Evolutionary conservation across 2,329 filamentous ascomycete genomes (phyloP), one percentile per base, ranked within the genome.

Genomic region (Phoma herbarum): DNA sequence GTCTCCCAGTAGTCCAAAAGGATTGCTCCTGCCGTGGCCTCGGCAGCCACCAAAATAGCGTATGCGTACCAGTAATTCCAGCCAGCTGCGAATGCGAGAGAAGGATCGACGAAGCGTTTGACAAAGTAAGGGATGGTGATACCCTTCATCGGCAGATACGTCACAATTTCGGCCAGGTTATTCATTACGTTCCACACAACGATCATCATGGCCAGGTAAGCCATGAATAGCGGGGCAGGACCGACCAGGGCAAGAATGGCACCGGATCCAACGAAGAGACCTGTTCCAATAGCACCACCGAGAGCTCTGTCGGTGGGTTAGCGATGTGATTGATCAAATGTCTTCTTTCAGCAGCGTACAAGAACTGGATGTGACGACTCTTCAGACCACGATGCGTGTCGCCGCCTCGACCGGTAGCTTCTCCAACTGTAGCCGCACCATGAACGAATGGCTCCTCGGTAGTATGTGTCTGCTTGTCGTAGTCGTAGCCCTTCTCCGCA

Each of bases 261-360:
- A 16, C 74, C 74, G 23, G 69, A 73, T 44, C 73, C 74, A n/a
- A 76, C 73, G 59, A 76, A 76, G 3, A 76, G 60, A 39, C 74
- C 74, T 22, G 74, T 76, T 57, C 74, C 68, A 53, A 87, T 87
- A 9, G 84, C 84, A 59, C 85, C 85, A 54, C 84, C 85, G 8
- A 88, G 78, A 20, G 85, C 85, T 66, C 87, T 88, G 62, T 80
- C 78, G 57, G n/a, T 9, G 12, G 16, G 25, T 53, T 45, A 59
- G 56, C 39, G 2, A n/a, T n/a, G 44, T 22, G 8, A 41, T 39
- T 41, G 31, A 18, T 11, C 16, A 14, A 0, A 0, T 35, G 11
- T 22, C 3, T 33, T 20, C 16, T n/a, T 4, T 4, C 1, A 12
- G 25, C 16, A 12, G 42, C 2, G 14, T 69, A 75, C 73, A 77